phyloP scores from a whole-genome alignment of 2,329 filamentous ascomycete species.

The Penicillium sp. region DNA sequence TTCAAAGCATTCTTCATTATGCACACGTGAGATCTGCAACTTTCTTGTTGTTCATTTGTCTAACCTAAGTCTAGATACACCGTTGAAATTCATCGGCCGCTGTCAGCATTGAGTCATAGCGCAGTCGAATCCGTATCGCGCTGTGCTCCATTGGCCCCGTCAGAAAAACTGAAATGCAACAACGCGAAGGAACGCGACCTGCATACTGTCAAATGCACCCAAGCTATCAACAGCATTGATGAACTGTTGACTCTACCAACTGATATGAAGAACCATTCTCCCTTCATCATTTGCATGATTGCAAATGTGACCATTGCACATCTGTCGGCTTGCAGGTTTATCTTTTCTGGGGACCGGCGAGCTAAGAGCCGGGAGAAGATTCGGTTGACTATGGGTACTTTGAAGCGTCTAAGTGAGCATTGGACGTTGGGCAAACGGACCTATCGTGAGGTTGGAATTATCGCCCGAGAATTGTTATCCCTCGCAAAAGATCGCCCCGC shows the following conservation, averaged over 20 bases:
- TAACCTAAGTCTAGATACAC: conserved; percentile 27
- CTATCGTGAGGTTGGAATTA: conserved; percentile 40
- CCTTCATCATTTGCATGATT: conserved; percentile 46
- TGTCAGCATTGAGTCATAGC: conserved; percentile 42
- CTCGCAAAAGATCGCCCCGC: neutral
- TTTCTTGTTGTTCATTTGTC: conserved; percentile 35
- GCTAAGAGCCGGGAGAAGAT: conserved; percentile 41
- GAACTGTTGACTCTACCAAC: conserved; percentile 40
- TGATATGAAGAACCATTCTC: conserved; percentile 37
- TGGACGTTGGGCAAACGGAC: conserved; percentile 39
- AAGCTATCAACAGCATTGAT: conserved; percentile 40
- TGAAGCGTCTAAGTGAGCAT: conserved; percentile 36
- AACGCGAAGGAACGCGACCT: conserved; percentile 30
- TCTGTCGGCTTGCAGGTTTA: conserved; percentile 49
- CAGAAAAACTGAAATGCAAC: conserved; percentile 9
- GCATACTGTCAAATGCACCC: conserved; percentile 41
- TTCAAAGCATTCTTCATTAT: conserved; percentile 81
- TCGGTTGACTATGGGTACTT: conserved; percentile 40
- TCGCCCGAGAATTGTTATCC: conserved; percentile 36
- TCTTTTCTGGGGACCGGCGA: conserved; percentile 33
- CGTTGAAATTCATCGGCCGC: conserved; percentile 40
- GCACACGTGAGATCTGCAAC: conserved; percentile 29
- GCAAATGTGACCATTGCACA: conserved; percentile 56
- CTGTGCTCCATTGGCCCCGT: conserved; percentile 28
- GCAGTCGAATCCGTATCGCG: conserved; percentile 41